Evolutionary conservation across 129 eudicot genomes (phyloP).

Genomic region (Saussurea involucrata): DNA sequence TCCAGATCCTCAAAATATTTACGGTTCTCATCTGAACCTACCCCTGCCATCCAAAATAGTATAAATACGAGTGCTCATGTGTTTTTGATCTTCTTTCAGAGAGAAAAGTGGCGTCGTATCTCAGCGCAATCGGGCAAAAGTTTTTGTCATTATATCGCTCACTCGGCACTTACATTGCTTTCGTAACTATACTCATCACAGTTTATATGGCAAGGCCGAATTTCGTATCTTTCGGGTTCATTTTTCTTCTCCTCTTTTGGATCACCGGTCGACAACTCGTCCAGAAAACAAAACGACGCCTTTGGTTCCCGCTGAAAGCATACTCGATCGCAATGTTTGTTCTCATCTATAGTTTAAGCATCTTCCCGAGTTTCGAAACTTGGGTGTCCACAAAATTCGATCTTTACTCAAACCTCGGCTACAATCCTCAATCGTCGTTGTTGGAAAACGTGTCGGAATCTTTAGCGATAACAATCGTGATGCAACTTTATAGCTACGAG

Average conservation of each 20-base stretch:
- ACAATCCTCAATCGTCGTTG: slow-evolving; percentile 40
- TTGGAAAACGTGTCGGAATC: slow-evolving; percentile 40
- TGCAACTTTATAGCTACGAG: slow-evolving; percentile 49
- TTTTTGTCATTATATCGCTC: slow-evolving; percentile 49
- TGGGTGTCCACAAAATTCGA: slow-evolving; percentile 37
- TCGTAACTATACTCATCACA: slow-evolving; percentile 39
- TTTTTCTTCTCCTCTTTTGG: slow-evolving; percentile 50
- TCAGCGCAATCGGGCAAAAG: slow-evolving; percentile 41
- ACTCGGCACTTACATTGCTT: slow-evolving; percentile 50
- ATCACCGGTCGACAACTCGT: slow-evolving; percentile 54
- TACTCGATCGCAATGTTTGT: slow-evolving; percentile 37
- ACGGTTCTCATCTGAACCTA: too few species aligned
- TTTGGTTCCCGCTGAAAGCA: slow-evolving; percentile 47
- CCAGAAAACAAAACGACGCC: slow-evolving; percentile 48
- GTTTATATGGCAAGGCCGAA: slow-evolving; percentile 43
- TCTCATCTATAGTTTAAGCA: slow-evolving; percentile 38
- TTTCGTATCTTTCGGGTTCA: slow-evolving; percentile 48
- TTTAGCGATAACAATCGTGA: slow-evolving; percentile 41
- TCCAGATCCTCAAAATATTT: background rate
- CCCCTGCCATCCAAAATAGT: too few species aligned
- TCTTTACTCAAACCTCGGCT: slow-evolving; percentile 42
- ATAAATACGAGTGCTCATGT: background rate
- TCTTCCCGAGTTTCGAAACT: slow-evolving; percentile 29
- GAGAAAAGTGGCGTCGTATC: slow-evolving; percentile 44
- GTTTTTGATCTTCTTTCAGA: slow-evolving; percentile 36